phyloP scores from a whole-genome alignment of 2,329 filamentous ascomycete species.

The Acephala macrosclerotiorum region DNA sequence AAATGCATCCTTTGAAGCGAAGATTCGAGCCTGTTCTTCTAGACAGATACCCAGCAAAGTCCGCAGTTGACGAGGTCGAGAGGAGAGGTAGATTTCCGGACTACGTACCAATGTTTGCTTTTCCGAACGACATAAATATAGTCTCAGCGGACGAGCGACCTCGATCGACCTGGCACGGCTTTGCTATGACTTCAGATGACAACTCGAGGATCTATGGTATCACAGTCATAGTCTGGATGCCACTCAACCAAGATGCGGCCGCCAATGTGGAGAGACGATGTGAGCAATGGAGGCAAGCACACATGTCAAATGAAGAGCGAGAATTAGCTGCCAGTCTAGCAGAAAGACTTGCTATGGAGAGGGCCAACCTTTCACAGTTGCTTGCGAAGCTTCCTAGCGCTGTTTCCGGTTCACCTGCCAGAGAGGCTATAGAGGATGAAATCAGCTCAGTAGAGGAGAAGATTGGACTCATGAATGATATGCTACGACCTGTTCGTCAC shows the following conservation, averaged over 20 bases:
- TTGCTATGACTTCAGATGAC: constrained; percentile 95
- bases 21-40: constrained; percentile 96
- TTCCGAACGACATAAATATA: constrained; percentile 97
- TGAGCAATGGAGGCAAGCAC: constrained; percentile 82
- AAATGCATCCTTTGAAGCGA: constrained; percentile 95
- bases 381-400: constrained; percentile 83
- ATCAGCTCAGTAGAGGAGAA: constrained; percentile 98
- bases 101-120: constrained; percentile 99
- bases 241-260: constrained; percentile 80
- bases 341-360: constrained; percentile 83
- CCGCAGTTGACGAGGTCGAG: constrained; percentile 79
- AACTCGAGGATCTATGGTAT: constrained; percentile 93
- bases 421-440: constrained; percentile 88
- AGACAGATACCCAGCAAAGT: constrained; percentile 89
- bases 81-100: constrained; percentile 89
- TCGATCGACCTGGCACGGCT: constrained; percentile 97
- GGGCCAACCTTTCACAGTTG: constrained; percentile 88
- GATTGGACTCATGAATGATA: constrained; percentile 95
- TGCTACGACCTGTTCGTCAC: constrained; percentile 89
- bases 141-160: constrained; percentile 94
- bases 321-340: constrained; percentile 93
- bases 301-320: constrained; percentile 90
- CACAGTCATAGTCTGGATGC: constrained; percentile 91
- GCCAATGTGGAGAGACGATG: constrained; percentile 84
- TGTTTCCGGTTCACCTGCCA: constrained; percentile 79